Base-by-base conservation (phyloP, 352 stramenopile genomes). In the Globisporangium cystogenes region DNA sequence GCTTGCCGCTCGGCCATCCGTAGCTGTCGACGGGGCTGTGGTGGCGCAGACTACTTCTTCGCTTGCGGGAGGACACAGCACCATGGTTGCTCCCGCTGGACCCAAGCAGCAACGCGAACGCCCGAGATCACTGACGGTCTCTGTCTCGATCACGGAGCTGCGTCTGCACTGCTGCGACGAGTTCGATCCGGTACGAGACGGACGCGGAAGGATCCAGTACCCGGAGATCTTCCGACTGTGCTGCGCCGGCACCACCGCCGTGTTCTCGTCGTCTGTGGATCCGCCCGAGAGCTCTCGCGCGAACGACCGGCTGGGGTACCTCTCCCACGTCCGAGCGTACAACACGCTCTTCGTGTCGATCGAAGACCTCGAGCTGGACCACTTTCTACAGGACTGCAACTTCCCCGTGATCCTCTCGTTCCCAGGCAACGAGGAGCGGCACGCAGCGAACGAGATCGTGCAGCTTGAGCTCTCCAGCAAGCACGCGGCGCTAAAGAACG, bases 351-450 rank as follows among this genome's bases (percentile, higher is more conserved):
- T 76, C 29, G 35, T 82, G 27, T 43, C 54, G 18, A 35, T 90
- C 15, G 60, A 73, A 45, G 62, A 74, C 23, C 36, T 89, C 16
- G 70, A 90, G 57, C 41, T 90, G 29, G 75, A 82, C 26, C 81
- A 94, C 65, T 89, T 87, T 41, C 50, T 92, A 26, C 65, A 76
- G 43, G 68, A 67, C 1, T 91, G 81, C 62, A 85, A 88, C 43
- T 92, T 91, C 16, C 81, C 83, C 4, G 59, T 87, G 23, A 75
- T 92, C 6, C 48, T 94, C 29, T 76, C 53, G 48, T 86, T 84
- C 45, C 54, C 65, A 2, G 57, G 68, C 27, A 62, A 44, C 39
- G 33, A 63, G 12, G 14, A 31, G 3, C 45, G 47, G 6, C 39
- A 65, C 45, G 57, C 40, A n/a, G 52, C 58, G 27, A 62, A 65